phyloP scores from a whole-genome alignment of 2,329 filamentous ascomycete genomes.

The Thelonectria discophora region DNA sequence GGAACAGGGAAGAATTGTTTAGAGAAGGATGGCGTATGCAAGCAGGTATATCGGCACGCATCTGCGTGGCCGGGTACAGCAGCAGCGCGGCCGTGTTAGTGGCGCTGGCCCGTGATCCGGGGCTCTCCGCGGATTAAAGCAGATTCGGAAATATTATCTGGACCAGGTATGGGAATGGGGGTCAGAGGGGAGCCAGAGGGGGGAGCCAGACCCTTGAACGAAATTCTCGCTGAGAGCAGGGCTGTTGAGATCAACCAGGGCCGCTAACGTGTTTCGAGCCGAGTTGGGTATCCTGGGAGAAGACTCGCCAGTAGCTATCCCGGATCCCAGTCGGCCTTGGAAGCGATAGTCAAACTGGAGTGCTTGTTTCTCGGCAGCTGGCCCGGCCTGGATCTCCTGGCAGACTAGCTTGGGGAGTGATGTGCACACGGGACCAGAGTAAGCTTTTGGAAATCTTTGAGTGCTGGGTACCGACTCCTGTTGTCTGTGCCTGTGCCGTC shows the following conservation, averaged over 20 bases:
- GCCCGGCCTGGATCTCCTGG: conserved; percentile 26
- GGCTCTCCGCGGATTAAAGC: conserved; percentile 57
- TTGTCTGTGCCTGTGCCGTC: conserved; percentile 37
- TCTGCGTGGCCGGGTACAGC: conserved; percentile 44
- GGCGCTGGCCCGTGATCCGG: conserved; percentile 51
- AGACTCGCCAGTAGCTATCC: conserved; percentile 39
- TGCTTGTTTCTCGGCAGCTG: conserved; percentile 39
- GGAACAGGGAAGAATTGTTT: conserved; percentile 38
- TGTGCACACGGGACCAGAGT: conserved; percentile 35
- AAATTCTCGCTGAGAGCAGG: conserved; percentile 46
- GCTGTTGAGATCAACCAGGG: conserved; percentile 52
- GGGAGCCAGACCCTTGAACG: conserved; percentile 51
- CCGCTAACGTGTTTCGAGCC: conserved; percentile 54
- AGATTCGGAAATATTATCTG: conserved; percentile 61
- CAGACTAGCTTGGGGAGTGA: conserved; percentile 28
- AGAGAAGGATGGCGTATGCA: conserved; percentile 41
- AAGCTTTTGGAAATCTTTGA: conserved; percentile 29
- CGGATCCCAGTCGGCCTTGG: conserved; percentile 36
- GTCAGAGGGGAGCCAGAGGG: conserved; percentile 32
- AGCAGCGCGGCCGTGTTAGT: conserved; percentile 46
- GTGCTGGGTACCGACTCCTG: conserved; percentile 34
- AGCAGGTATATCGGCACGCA: conserved; percentile 46
- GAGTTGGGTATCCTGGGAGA: conserved; percentile 47
- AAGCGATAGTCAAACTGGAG: conserved; percentile 31
- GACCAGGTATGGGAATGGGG: conserved; percentile 52